Evolutionary conservation across 2,329 filamentous ascomycete genomes (phyloP).

Genomic region (Proliferodiscus dingleyae): DNA sequence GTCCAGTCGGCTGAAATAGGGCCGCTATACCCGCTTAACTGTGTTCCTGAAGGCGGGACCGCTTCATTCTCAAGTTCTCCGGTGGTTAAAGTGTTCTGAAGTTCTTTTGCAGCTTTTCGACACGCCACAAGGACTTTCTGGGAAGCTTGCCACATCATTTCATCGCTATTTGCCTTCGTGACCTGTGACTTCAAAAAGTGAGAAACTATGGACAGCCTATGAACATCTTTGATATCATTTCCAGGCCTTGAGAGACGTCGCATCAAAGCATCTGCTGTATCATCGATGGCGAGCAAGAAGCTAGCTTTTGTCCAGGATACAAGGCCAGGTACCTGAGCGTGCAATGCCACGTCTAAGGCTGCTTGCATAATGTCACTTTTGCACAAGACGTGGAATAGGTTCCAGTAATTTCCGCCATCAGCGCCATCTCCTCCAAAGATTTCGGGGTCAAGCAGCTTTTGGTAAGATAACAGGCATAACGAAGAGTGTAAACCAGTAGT

Average conservation of each 20-base stretch:
- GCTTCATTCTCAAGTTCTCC: too few species aligned
- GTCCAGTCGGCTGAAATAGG: too few species aligned
- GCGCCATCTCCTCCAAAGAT: conserved; percentile 2
- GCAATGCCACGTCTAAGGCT: conserved; percentile 11
- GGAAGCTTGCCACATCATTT: conserved; percentile 14
- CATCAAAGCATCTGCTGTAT: conserved; percentile 10
- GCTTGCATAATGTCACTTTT: conserved; percentile 16
- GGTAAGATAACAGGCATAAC: not conserved
- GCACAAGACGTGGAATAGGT: conserved; percentile 17
- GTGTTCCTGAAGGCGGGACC: too few species aligned
- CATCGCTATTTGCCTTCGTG: conserved; percentile 3
- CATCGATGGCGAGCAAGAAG: conserved; percentile 14
- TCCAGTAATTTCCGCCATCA: conserved; percentile 6
- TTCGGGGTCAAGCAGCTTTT: not conserved
- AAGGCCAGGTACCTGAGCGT: conserved; percentile 4
- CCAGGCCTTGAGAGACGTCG: conserved; percentile 10
- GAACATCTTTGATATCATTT: conserved; percentile 16
- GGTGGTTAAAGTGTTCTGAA: too few species aligned
- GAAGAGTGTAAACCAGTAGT: conserved; percentile 10
- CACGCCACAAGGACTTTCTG: conserved; percentile 11
- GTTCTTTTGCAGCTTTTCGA: conserved; percentile 1
- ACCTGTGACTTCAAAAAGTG: conserved; percentile 10
- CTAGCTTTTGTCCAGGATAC: conserved; percentile 15
- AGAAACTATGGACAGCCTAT: conserved; percentile 11
- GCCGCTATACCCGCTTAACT: too few species aligned